Evolutionary conservation across 1,284 basidiomycete genomes (phyloP).

Genomic region (Heterobasidion occidentale): DNA sequence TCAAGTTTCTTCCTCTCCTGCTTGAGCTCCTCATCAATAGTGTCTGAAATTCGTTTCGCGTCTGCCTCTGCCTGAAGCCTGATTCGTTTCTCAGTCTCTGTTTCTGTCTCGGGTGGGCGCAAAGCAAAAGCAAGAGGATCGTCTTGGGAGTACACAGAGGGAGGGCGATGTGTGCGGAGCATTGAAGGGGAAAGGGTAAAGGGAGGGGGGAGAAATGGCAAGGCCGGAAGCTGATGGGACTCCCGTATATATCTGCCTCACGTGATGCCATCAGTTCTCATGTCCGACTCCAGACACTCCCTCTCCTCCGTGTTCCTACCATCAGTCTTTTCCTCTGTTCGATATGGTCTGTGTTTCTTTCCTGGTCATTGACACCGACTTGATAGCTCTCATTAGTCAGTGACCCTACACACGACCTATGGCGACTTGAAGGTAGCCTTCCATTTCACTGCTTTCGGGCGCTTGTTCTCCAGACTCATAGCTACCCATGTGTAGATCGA

Average conservation of each 20-base stretch:
- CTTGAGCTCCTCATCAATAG: conserved; percentile 72
- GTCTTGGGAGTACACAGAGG: conserved; percentile 63
- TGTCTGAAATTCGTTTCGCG: conserved; percentile 65
- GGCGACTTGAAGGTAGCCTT: conserved; percentile 86
- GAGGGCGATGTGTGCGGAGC: conserved; percentile 19
- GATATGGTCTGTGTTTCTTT: conserved; percentile 8
- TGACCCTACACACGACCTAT: conserved; percentile 89
- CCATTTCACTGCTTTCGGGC: neutral
- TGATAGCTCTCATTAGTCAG: conserved; percentile 51
- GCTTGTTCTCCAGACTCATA: neutral
- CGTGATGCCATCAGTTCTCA: neutral
- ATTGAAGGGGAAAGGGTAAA: conserved; percentile 22
- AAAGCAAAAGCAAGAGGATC: conserved; percentile 68
- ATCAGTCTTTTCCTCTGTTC: neutral
- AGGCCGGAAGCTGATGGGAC: conserved; percentile 4
- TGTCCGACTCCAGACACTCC: neutral
- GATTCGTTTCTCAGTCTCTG: conserved; percentile 47
- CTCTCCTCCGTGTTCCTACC: neutral
- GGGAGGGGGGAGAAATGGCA: conserved; percentile 9
- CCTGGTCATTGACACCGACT: neutral
- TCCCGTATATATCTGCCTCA: neutral
- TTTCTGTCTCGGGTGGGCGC: conserved; percentile 59
- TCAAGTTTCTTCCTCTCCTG: conserved; percentile 56
- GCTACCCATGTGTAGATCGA: conserved; percentile 62
- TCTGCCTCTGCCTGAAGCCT: conserved; percentile 62